Conservation (phyloP, 2,329 filamentous ascomycete genomes). For the Davidsoniella virescens region DNA sequence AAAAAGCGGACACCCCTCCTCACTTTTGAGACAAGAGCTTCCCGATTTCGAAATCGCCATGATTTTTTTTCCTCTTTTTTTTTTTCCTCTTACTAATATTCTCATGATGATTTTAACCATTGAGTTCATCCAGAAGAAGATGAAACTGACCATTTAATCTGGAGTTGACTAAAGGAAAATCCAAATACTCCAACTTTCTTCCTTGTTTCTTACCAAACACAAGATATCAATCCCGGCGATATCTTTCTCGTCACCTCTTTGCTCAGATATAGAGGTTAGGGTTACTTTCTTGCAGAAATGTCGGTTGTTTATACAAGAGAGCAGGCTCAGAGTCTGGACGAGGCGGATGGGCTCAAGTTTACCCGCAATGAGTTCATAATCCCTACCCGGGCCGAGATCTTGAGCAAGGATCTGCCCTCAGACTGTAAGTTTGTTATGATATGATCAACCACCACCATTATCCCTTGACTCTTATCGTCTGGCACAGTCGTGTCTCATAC, state of each 20-base stretch:
- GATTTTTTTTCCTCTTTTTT: not conserved
- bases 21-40: not conserved
- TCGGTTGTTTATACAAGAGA: constrained; percentile 5
- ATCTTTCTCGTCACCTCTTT: not conserved
- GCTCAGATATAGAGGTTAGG: not conserved
- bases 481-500: too few species aligned
- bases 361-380: constrained; percentile 55
- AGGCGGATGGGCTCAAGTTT: constrained; percentile 34
- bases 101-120: too few species aligned
- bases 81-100: not conserved
- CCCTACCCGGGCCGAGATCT: constrained; percentile 30
- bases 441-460: too few species aligned
- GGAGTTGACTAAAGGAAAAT: too few species aligned
- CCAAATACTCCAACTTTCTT: too few species aligned
- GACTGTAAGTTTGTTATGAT: constrained; percentile 12
- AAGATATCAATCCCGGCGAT: not conserved
- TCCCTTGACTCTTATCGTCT: too few species aligned
- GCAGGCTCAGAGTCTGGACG: constrained; percentile 28
- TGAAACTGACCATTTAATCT: not conserved
- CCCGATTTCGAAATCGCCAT: too few species aligned
- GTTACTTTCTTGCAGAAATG: not conserved
- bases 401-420: constrained; percentile 18
- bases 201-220: not conserved
- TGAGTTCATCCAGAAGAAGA: too few species aligned
- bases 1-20: constrained; percentile 7